These are phyloP conservation scores for Fusarium nygamai DNA, from an alignment of 2,329 filamentous ascomycete species.

Conservation along the genomic window DNA sequence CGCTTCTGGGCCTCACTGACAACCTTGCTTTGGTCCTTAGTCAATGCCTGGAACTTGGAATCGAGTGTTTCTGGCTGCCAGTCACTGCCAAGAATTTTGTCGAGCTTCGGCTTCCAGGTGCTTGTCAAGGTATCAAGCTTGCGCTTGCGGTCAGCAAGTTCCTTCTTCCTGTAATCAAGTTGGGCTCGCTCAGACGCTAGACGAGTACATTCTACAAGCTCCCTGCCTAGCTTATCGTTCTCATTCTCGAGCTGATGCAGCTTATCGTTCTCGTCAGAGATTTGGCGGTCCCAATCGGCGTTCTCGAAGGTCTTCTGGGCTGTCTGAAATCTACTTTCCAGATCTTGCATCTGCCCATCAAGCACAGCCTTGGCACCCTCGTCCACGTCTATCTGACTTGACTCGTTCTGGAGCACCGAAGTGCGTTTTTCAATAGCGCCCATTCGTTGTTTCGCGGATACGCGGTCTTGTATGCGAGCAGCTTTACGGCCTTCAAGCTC, in stretches of 20 bases:
- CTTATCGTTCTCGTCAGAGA: constrained; percentile 72
- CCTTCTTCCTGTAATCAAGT: constrained; percentile 84
- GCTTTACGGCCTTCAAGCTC: constrained; percentile 79
- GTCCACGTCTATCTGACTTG: constrained; percentile 81
- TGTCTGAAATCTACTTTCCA: constrained; percentile 69
- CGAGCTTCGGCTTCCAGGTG: constrained; percentile 78
- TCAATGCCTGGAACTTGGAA: constrained; percentile 70
- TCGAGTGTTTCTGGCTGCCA: constrained; percentile 81
- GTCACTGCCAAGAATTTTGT: constrained; percentile 66
- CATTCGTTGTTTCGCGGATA: constrained; percentile 78
- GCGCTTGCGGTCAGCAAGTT: constrained; percentile 76
- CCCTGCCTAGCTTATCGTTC: constrained; percentile 76
- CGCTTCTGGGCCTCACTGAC: constrained; percentile 73
- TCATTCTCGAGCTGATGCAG: constrained; percentile 77
- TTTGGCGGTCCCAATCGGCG: constrained; percentile 75
- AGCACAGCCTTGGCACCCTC: constrained; percentile 85
- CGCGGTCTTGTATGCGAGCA: constrained; percentile 77
- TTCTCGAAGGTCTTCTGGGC: constrained; percentile 70
- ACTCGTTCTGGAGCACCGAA: constrained; percentile 70
- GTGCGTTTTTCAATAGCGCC: constrained; percentile 77
- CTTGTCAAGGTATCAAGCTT: constrained; percentile 80
- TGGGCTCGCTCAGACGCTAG: constrained; percentile 85
- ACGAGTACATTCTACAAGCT: constrained; percentile 84
- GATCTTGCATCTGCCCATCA: constrained; percentile 76
- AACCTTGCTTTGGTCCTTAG: constrained; percentile 66